A percentile compares a stretch with the other conserved stretches of the same genome.
These are phyloP conservation scores for Dipteronia dyeriana DNA, from an alignment of 345 rosid genomes.

Conservation along the genomic window DNA sequence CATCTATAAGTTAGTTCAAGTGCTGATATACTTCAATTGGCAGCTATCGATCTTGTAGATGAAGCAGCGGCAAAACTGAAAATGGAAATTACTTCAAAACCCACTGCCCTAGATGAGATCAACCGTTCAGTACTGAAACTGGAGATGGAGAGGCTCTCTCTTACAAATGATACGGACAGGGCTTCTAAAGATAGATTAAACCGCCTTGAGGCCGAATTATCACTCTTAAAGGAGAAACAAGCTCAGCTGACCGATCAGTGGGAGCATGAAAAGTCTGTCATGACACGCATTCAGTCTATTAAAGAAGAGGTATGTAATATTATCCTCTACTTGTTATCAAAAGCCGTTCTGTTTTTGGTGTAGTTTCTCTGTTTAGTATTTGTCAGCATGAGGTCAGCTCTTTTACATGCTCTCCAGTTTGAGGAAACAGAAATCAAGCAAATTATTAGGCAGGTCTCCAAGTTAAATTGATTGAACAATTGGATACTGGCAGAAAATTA, in stretches of 20 bases:
- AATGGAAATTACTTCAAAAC: constrained; percentile 99
- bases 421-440: background rate
- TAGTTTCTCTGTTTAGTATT: background rate
- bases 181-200: constrained; percentile 89
- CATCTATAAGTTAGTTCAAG: background rate
- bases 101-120: constrained; percentile 96
- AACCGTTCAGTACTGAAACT: constrained; percentile 88
- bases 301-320: constrained; percentile 75
- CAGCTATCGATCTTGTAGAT: constrained; percentile 98
- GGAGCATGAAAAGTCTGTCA: constrained; percentile 98
- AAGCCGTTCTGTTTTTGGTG: background rate
- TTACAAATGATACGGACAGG: constrained; percentile 85
- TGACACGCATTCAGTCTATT: constrained; percentile 91
- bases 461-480: background rate
- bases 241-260: constrained; percentile 86
- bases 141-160: constrained; percentile 98
- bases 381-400: background rate
- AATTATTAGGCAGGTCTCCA: background rate
- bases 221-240: constrained; percentile 77
- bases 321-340: background rate
- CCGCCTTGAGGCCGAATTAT: constrained; percentile 81
- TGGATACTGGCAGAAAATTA: background rate
- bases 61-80: constrained; percentile 99
- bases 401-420: background rate
- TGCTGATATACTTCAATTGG: constrained; percentile 26